phyloP scores from a whole-genome alignment of 306 rosid genomes.

The Quercus agrifolia region DNA sequence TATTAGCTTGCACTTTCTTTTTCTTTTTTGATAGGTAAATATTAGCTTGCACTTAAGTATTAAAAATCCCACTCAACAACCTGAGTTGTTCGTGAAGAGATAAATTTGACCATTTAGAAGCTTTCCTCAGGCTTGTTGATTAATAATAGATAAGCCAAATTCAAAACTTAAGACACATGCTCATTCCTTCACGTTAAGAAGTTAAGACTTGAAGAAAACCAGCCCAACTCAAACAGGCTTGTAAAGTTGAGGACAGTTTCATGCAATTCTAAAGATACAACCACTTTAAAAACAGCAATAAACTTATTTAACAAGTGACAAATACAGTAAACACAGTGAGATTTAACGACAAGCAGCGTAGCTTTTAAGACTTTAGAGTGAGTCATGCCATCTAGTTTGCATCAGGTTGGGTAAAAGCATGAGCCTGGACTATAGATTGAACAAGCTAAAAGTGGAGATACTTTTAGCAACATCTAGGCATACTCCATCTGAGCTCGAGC shows the following conservation, averaged over 20 bases:
- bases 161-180: neutral
- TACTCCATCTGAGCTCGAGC: neutral
- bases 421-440: neutral
- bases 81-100: neutral
- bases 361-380: neutral
- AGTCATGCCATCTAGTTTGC: neutral
- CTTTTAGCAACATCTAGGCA: neutral
- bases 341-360: neutral
- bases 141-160: neutral
- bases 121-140: neutral
- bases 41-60: neutral
- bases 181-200: neutral
- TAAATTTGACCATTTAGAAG: neutral
- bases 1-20: neutral
- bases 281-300: neutral
- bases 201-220: neutral
- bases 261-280: neutral
- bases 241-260: neutral
- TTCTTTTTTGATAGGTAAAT: no score
- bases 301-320: neutral
- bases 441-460: no score
- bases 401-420: neutral
- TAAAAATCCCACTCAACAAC: neutral
- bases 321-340: neutral
- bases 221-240: neutral